A percentile compares a stretch with the other conserved stretches of the same genome.
Evolutionary conservation across 208 protist species (phyloP).

Genomic region (Leishmania lainsoni): DNA sequence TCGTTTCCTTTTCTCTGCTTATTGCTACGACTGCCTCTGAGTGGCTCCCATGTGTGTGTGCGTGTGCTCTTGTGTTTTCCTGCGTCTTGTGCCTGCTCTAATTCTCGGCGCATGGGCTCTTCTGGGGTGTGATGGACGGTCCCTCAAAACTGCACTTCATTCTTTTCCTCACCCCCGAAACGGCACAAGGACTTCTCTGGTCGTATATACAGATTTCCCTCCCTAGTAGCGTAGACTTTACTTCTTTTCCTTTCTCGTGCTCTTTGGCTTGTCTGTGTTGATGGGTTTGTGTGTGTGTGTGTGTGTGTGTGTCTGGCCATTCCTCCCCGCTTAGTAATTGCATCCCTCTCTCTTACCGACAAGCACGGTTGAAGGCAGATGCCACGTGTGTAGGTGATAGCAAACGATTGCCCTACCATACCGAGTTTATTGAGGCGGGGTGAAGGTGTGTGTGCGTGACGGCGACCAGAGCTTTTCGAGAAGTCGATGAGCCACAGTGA

Average conservation of each 20-base stretch:
- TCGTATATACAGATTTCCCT: neutral
- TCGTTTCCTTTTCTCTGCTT: conserved; percentile 7
- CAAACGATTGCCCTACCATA: too few relatives aligned
- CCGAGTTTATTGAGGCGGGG: too few relatives aligned
- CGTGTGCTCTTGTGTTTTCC: neutral
- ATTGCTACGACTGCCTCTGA: neutral
- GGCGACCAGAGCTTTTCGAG: too few relatives aligned
- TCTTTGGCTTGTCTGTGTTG: neutral
- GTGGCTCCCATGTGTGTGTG: neutral
- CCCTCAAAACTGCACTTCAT: neutral
- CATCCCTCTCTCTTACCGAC: too few relatives aligned
- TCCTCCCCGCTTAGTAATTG: too few relatives aligned
- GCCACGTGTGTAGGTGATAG: too few relatives aligned
- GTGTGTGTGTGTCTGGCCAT: neutral
- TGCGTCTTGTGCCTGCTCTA: neutral
- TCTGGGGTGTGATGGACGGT: neutral
- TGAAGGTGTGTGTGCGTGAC: too few relatives aligned
- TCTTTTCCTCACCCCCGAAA: neutral
- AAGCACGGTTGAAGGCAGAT: too few relatives aligned
- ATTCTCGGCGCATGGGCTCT: neutral
- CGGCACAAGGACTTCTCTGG: neutral
- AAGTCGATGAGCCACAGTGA: too few relatives aligned
- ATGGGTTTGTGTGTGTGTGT: too few relatives aligned
- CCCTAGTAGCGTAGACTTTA: neutral
- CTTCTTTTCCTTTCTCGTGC: neutral